These are phyloP conservation scores for Parascedosporium putredinis DNA, from an alignment of 2,329 filamentous ascomycete genomes.

Conservation along the genomic window DNA sequence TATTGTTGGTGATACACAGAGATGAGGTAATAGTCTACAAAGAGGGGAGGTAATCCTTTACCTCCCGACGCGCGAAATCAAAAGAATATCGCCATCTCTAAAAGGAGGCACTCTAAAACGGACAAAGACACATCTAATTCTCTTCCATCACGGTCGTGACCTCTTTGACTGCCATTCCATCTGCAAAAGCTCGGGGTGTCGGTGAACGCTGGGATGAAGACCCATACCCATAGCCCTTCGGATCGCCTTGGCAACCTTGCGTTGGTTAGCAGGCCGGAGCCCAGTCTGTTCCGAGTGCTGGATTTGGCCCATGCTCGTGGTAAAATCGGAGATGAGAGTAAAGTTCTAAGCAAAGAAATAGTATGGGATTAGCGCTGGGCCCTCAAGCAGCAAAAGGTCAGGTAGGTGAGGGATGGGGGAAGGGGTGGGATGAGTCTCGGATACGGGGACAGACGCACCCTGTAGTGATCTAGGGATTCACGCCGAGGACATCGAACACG, in stretches of 20 bases:
- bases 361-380: neutral
- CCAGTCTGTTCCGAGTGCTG: conserved; percentile 66
- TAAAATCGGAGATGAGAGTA: conserved; percentile 79
- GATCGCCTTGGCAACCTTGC: conserved; percentile 87
- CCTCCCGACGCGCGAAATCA: too few relatives aligned
- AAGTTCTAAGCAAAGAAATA: conserved; percentile 60
- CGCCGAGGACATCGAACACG: conserved; percentile 66
- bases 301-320: conserved; percentile 77
- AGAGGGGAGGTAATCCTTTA: too few relatives aligned
- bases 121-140: neutral
- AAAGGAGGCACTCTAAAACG: neutral
- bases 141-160: neutral
- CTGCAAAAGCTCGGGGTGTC: conserved; percentile 71
- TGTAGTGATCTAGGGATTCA: conserved; percentile 82
- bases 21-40: neutral
- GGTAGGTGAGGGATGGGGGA: neutral
- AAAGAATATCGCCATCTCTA: neutral
- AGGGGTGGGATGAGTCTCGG: too few relatives aligned
- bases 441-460: too few relatives aligned
- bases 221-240: conserved; percentile 80
- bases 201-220: conserved; percentile 82
- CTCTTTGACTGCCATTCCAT: conserved; percentile 16
- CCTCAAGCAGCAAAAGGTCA: neutral
- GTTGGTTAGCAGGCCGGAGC: conserved; percentile 79
- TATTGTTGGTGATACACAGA: conserved; percentile 10